Evolutionary conservation across 805 yeast species (phyloP), one percentile per base, ranked within the genome.

Genomic region (Starmerella khaoyaiensis): DNA sequence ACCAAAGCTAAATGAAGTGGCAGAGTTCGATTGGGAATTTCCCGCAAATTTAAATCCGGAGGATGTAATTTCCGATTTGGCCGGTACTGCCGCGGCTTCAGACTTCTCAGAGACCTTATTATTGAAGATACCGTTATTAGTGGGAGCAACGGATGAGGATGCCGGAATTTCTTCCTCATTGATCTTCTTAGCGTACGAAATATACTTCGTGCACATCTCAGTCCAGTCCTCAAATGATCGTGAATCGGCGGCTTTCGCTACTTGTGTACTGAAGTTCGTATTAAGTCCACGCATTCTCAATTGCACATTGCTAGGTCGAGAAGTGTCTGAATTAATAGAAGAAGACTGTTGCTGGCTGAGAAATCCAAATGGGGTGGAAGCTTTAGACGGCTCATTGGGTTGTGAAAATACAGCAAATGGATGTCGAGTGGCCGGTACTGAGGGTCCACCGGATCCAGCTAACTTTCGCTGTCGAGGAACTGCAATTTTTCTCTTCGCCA

Each of bases 401-500:
- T 16, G 19, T 8, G 24, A 21, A 9, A 41, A 22, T 5, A 35
- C 19, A 3, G 25, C 34, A 16, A 32, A 32, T 11, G 44, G 36
- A 12, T 29, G 14, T 1, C 39, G 19, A 17, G 21, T 10, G n/a
- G 40, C 39, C 7, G 24, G 19, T 12, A 40, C 41, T 17, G 40
- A 22, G 4, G 35, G n/a, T n/a, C n/a, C n/a, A n/a, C 33, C 6
- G 38, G 24, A 10, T 18, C 18, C 18, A 17, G 10, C 21, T 12
- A 17, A 6, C 33, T n/a, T 35, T 21, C 47, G 35, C 26, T 47
- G 20, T 12, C 52, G 45, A 21, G 54, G 45, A 51, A 68, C 64
- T 20, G 80, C 68, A 40, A 81, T 79, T 61, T 74, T 78, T 51
- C 95, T 65, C 39, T 61, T 67, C 20, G 83, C 71, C 68, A 83